These are phyloP conservation scores for Aspergillus alliaceus DNA, from an alignment of 2,329 filamentous ascomycete species.

Conservation along the genomic window DNA sequence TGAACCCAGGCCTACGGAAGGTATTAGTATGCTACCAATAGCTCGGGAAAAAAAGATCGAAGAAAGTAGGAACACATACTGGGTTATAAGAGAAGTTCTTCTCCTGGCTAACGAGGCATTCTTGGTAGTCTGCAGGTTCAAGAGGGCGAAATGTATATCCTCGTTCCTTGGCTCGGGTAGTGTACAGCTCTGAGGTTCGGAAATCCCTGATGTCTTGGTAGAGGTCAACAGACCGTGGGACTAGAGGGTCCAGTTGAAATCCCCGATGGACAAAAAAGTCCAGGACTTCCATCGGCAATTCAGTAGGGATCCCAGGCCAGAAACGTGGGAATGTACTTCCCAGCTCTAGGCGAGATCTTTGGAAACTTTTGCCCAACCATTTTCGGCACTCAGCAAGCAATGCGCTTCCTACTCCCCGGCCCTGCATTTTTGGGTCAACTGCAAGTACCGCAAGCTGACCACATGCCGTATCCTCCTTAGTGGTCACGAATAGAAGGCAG, in stretches of 20 bases:
- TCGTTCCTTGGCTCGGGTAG: slow-evolving; percentile 34
- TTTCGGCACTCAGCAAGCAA: slow-evolving; percentile 32
- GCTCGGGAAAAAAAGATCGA: neutral
- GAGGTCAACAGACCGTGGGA: slow-evolving; percentile 37
- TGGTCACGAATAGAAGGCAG: slow-evolving; percentile 36
- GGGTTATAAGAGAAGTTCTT: slow-evolving; percentile 40
- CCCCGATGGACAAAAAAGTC: slow-evolving; percentile 46
- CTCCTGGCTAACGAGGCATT: slow-evolving; percentile 40
- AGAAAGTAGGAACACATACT: slow-evolving; percentile 25
- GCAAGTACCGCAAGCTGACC: slow-evolving; percentile 39
- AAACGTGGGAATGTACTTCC: slow-evolving; percentile 44
- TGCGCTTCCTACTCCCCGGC: slow-evolving; percentile 40
- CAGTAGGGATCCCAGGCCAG: slow-evolving; percentile 46
- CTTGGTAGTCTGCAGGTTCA: slow-evolving; percentile 35
- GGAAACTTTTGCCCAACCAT: slow-evolving; percentile 26
- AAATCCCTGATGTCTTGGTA: slow-evolving; percentile 41
- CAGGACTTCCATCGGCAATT: slow-evolving; percentile 34
- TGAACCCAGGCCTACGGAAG: slow-evolving; percentile 41
- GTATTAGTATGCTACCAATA: neutral
- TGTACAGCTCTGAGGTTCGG: slow-evolving; percentile 34
- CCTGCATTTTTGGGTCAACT: slow-evolving; percentile 35
- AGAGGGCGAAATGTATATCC: slow-evolving; percentile 40
- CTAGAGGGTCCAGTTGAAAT: slow-evolving; percentile 29
- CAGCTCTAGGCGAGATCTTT: slow-evolving; percentile 25
- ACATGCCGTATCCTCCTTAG: slow-evolving; percentile 21